Evolutionary conservation across 2,329 filamentous ascomycete genomes (phyloP).

Genomic region (Orbilia quercus): DNA sequence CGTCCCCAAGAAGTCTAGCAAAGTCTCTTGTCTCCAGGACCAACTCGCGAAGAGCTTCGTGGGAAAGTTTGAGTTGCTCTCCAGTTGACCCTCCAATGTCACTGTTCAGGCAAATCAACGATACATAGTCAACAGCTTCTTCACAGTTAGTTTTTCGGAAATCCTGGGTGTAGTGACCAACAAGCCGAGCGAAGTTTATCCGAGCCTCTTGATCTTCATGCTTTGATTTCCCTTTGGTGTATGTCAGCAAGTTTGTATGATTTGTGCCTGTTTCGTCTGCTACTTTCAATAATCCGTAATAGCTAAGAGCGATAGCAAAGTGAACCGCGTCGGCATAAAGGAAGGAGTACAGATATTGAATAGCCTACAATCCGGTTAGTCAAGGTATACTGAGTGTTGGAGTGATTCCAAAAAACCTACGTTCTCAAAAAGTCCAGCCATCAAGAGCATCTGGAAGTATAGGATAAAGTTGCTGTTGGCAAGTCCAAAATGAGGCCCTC

Average conservation of each 20-base stretch:
- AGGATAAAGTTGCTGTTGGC: constrained; percentile 83
- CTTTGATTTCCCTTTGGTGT: constrained; percentile 60
- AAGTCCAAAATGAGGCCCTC: constrained; percentile 82
- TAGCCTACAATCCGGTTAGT: constrained; percentile 69
- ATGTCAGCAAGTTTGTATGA: constrained; percentile 64
- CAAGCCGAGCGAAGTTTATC: constrained; percentile 91
- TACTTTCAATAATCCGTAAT: constrained; percentile 88
- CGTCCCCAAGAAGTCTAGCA: constrained; percentile 90
- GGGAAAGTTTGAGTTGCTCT: constrained; percentile 81
- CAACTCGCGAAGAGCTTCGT: constrained; percentile 91
- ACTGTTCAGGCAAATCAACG: constrained; percentile 88
- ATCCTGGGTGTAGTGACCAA: constrained; percentile 94
- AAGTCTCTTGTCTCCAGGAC: constrained; percentile 98
- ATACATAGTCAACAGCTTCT: constrained; percentile 91
- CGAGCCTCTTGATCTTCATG: constrained; percentile 72
- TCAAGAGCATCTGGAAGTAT: constrained; percentile 81
- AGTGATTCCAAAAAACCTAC: constrained; percentile 36
- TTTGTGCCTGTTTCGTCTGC: constrained; percentile 52
- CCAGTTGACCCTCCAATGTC: constrained; percentile 81
- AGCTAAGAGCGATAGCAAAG: constrained; percentile 88
- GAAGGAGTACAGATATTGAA: constrained; percentile 90
- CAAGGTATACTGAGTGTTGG: not conserved
- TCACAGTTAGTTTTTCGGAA: constrained; percentile 91
- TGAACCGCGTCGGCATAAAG: constrained; percentile 94
- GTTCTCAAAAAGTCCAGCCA: constrained; percentile 86